Evolutionary conservation across 2,329 filamentous ascomycete species (phyloP).

Genomic region (Sphaerulina vaccinii): DNA sequence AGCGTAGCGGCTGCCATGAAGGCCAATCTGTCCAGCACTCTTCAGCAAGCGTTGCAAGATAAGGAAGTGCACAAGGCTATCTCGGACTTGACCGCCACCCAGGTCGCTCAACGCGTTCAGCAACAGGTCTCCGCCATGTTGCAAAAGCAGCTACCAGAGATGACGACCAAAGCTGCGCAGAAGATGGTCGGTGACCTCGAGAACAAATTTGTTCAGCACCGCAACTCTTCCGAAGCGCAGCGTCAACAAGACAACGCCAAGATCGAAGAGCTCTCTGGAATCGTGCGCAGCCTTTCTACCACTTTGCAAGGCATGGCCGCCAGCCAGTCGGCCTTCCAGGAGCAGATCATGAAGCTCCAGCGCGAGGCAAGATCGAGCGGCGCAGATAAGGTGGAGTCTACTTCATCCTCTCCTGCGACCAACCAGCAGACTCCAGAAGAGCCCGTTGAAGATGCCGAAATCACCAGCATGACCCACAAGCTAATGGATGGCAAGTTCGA

Average conservation of each 20-base stretch:
- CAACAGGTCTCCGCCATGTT: constrained; percentile 63
- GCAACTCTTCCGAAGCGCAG: constrained; percentile 53
- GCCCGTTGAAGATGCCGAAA: constrained; percentile 56
- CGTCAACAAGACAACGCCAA: constrained; percentile 59
- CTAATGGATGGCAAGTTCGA: constrained; percentile 58
- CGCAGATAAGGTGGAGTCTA: constrained; percentile 33
- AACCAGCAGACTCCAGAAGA: constrained; percentile 38
- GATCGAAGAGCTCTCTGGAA: constrained; percentile 68
- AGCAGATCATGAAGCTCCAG: constrained; percentile 48
- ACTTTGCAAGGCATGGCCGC: constrained; percentile 69
- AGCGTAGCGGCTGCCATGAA: constrained; percentile 72
- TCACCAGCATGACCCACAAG: constrained; percentile 60
- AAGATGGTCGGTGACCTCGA: constrained; percentile 69
- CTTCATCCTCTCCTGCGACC: constrained; percentile 8
- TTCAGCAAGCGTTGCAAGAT: constrained; percentile 69
- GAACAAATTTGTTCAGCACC: constrained; percentile 53
- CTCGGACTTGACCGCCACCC: constrained; percentile 67
- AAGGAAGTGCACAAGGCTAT: constrained; percentile 71
- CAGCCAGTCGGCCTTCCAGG: constrained; percentile 67
- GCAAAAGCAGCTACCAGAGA: constrained; percentile 42
- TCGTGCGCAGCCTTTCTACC: constrained; percentile 65
- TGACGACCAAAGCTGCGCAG: constrained; percentile 55
- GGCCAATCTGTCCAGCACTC: constrained; percentile 63
- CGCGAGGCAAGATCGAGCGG: constrained; percentile 43
- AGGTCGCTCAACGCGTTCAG: constrained; percentile 67